Conservation (phyloP, 106 monocot genomes). For the Dendrobium officinale region DNA sequence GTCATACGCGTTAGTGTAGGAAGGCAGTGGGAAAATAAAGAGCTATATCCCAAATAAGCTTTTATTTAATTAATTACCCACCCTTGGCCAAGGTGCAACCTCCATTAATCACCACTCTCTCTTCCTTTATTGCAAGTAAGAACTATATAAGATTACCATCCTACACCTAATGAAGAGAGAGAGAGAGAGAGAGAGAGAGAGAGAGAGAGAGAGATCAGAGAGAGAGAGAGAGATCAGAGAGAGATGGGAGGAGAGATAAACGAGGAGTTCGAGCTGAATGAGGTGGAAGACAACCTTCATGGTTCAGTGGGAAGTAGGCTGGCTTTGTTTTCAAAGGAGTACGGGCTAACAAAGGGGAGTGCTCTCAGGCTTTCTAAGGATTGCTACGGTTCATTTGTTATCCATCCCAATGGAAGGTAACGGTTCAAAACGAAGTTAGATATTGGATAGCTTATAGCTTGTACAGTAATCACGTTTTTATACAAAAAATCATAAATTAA, state of each 20-base stretch:
- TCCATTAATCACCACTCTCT: background rate
- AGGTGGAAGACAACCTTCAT: conserved; percentile 41
- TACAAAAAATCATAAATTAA: too few relatives aligned
- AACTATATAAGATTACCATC: background rate
- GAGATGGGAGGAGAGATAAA: conserved; percentile 18
- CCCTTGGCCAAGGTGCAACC: background rate
- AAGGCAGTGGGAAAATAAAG: too few relatives aligned
- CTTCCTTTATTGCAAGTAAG: background rate
- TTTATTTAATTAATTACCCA: too few relatives aligned
- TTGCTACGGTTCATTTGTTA: conserved; percentile 31
- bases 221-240: conserved; percentile 5
- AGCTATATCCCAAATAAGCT: too few relatives aligned
- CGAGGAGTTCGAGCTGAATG: conserved; percentile 53
- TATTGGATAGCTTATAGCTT: too few relatives aligned
- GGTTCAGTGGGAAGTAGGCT: conserved; percentile 56
- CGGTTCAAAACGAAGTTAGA: too few relatives aligned
- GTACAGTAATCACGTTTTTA: too few relatives aligned
- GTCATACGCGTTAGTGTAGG: too few relatives aligned
- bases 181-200: background rate
- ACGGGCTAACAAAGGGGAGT: conserved; percentile 19
- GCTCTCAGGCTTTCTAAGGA: conserved; percentile 21
- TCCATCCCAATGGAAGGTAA: conserved; percentile 68
- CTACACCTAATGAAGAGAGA: background rate
- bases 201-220: background rate
- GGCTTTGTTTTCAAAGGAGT: conserved; percentile 37